Evolutionary conservation across 2,329 filamentous ascomycete genomes (phyloP).

Genomic region (Colletotrichum siamense): DNA sequence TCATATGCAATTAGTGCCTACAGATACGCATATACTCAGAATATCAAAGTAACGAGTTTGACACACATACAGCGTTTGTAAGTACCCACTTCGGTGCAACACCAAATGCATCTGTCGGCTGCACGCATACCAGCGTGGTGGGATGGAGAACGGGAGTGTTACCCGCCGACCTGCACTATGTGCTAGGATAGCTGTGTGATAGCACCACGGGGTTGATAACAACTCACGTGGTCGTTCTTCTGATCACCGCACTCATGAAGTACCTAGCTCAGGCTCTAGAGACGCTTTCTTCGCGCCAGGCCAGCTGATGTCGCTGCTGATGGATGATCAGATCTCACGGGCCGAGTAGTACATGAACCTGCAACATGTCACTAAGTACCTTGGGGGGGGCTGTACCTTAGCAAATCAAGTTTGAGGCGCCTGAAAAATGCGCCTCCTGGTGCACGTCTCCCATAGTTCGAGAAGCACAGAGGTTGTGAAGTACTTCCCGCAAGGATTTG

Average conservation of each 20-base stretch:
- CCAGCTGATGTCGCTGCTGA: not conserved
- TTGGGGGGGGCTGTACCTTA: not conserved
- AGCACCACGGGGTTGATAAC: not conserved
- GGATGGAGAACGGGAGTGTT: not conserved
- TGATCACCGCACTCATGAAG: not conserved
- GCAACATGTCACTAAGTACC: not conserved
- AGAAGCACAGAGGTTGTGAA: not conserved
- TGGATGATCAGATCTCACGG: not conserved
- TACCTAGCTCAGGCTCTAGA: not conserved
- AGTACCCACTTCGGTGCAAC: not conserved
- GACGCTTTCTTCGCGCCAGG: not conserved
- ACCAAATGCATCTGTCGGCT: not conserved
- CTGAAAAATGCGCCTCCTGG: not conserved
- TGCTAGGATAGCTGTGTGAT: not conserved
- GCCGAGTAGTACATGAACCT: not conserved
- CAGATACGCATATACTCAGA: not conserved
- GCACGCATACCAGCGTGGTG: not conserved
- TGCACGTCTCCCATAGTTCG: no score
- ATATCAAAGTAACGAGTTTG: not conserved
- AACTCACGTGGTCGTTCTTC: not conserved
- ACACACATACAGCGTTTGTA: not conserved
- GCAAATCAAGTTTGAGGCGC: not conserved
- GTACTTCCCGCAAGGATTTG: not conserved
- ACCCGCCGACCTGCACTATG: not conserved
- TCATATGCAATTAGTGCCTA: not conserved